Evolutionary conservation across 495 filamentous ascomycete genomes (phyloP), one percentile per base, ranked within the genome.

Genomic region (Neurospora sp.): DNA sequence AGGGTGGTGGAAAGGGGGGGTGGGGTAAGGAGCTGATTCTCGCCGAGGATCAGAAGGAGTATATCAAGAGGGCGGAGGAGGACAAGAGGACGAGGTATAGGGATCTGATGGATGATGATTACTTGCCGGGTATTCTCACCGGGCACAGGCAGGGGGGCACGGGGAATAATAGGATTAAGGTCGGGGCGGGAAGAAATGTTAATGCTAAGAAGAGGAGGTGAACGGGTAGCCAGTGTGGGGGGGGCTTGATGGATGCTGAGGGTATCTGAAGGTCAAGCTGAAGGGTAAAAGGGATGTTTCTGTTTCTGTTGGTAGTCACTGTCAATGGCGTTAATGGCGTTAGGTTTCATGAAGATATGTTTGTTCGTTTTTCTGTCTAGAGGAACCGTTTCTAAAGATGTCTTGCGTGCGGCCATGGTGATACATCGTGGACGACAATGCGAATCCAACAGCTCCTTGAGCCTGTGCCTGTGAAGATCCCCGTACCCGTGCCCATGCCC

Each of bases 21-120:
- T 97, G 94, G 94, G 94, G 94, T 0, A 87, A 86, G 20, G 81
- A 84, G 16, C 84, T 98, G 74, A 93, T 99, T 69, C 84, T 99
- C 3, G 88, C 95, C 2, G 94, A 97, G 83, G 96, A 99, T 81
- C 96, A 99, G 85, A 97, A 98, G 83, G 96, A 99, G 84, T 98
- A 93, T 80, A 78, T 86, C 46, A 84, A 88, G 74, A 91, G 91
- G 74, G 81, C 87, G 9, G 86, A 85, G 14, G 86, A 90, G 77
- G 85, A 90, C 80, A 86, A 85, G 74, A 90, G 90, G 78, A 84
- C 85, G 72, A 90, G 90, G 78, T 89, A 92, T 79, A 90, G 86
- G 74, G 93, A 97, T 84, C 81, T 97, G 72, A 94, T 99, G 95
- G 95, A 98, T 80, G 90, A 94, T 76, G 96, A 98, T 82, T 96